Percentiles rank a stretch among this genome's conserved stretches.
phyloP scores from a whole-genome alignment of 1,284 basidiomycete species.

The Ceratobasidium sp. region DNA sequence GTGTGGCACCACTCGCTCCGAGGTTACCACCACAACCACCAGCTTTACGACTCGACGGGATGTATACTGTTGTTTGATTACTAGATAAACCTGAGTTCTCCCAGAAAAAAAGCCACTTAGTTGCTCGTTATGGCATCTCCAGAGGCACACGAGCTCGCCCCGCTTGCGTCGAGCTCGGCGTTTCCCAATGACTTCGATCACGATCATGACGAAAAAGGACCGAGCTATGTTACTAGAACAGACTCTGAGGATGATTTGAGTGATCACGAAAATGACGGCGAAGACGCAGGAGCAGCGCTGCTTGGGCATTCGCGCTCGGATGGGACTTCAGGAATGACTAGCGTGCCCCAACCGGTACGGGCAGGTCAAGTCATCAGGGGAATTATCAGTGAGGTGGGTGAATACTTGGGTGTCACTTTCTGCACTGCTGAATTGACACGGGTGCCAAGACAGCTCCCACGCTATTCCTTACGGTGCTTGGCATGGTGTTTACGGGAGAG shows the following conservation, averaged over 20 bases:
- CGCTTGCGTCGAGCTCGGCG: slow-evolving; percentile 8
- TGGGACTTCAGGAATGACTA: not conserved
- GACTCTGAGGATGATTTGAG: slow-evolving; percentile 29
- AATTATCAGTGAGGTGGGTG: slow-evolving; percentile 31
- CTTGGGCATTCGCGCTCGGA: slow-evolving; percentile 26
- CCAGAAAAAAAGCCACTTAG: not conserved
- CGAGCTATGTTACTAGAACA: not conserved
- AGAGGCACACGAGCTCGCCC: slow-evolving; percentile 31
- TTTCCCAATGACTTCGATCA: slow-evolving; percentile 10
- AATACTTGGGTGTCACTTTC: not conserved
- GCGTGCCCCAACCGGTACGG: not conserved
- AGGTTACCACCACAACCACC: slow-evolving; percentile 1
- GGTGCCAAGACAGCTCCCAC: slow-evolving; percentile 72
- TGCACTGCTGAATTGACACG: not conserved
- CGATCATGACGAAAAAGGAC: not conserved
- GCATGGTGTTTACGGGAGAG: slow-evolving; percentile 88
- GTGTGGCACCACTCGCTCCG: slow-evolving; percentile 13
- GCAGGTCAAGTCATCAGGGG: slow-evolving; percentile 37
- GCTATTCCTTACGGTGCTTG: slow-evolving; percentile 74
- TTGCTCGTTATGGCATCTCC: slow-evolving; percentile 9
- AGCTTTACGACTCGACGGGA: slow-evolving; percentile 4
- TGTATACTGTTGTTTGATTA: slow-evolving; percentile 15
- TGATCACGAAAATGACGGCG: slow-evolving; percentile 18
- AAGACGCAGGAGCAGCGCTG: slow-evolving; percentile 25
- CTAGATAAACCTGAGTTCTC: not conserved